Base-by-base conservation (phyloP, 768 basidiomycete genomes). In the Lactarius psammicola region DNA sequence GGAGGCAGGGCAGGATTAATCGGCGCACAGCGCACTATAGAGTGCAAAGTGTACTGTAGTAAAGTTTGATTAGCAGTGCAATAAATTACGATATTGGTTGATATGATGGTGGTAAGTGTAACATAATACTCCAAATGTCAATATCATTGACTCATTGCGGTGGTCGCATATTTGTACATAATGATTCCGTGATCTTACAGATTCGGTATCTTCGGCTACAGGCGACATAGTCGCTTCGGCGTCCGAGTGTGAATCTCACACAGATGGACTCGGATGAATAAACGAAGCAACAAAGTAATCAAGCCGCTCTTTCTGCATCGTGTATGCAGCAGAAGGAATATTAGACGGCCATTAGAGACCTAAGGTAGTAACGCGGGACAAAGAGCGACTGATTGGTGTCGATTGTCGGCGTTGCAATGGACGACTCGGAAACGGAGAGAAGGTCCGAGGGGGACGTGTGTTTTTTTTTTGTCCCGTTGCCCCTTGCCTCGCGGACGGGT, bases 361-460 rank as follows among this genome's bases (percentile, higher is more conserved):
- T 30, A 56, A 40, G 63, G 44, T 13, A 42, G 53, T 20, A 62
- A 54, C 28, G 26, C 28, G 28, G 20, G 28, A 30, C 36, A 53
- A 36, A 31, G 51, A 36, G 28, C 60, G 53, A 15, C 51, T 23
- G 20, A 18, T 15, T 36, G 31, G 30, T 40, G 18, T 59, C 38
- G 20, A 18, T 15, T 36, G 23, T 53, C 57, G 31, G 57, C n/a
- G 63, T 51, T 53, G 63, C 51, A 33, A 60, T 60, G 53, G 51
- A 13, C 51, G 63, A 58, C 26, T 26, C 20, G 36, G 56, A 31
- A 26, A 20, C 46, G 57, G 54, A n/a, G n/a, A 10, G n/a, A n/a
- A 31, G n/a, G 53, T 33, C n/a, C 38, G 44, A 20, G n/a, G 40
- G 36, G 46, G 11, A 33, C 6, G 56, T 18, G 18, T 11, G 60